Percentiles rank a stretch among this genome's conserved stretches.
These are phyloP conservation scores for Aspergillus pseudoglaucus DNA, from an alignment of 2,329 filamentous ascomycete genomes.

Conservation along the genomic window DNA sequence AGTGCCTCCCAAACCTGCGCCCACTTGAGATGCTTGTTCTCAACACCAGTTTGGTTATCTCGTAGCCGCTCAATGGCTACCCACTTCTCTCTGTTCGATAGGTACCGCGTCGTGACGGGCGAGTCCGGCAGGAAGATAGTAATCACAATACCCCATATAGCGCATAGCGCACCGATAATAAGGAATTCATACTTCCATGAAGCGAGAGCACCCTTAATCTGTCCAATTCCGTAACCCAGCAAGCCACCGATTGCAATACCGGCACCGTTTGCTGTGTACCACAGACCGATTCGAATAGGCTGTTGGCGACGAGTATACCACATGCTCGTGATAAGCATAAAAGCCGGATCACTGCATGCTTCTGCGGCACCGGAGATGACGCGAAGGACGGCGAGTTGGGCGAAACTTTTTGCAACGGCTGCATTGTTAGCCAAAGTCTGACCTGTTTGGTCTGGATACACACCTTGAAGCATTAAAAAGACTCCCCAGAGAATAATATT, in stretches of 20 bases:
- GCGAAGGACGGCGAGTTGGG: constrained; percentile 44
- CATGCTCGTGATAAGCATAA: constrained; percentile 46
- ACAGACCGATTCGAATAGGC: constrained; percentile 19
- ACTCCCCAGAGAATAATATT: constrained; percentile 8
- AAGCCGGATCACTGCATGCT: constrained; percentile 41
- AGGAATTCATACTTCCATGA: constrained; percentile 26
- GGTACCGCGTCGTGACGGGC: constrained; percentile 27
- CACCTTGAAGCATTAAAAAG: constrained; percentile 8
- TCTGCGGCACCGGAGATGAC: constrained; percentile 50
- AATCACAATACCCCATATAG: constrained; percentile 21
- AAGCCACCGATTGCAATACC: constrained; percentile 37
- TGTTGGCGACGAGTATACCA: constrained; percentile 18
- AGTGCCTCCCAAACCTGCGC: constrained; percentile 4
- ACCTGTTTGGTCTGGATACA: not conserved
- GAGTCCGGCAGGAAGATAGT: constrained; percentile 27
- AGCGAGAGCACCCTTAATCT: constrained; percentile 12
- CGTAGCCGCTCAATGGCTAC: constrained; percentile 15
- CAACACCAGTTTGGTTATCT: constrained; percentile 11
- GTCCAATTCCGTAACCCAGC: constrained; percentile 22
- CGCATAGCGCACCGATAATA: constrained; percentile 23
- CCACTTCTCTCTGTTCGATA: constrained; percentile 31
- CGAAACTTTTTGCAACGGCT: constrained; percentile 46
- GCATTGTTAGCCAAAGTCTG: not conserved
- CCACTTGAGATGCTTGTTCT: constrained; percentile 5
- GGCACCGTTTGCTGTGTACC: constrained; percentile 34